Evolutionary conservation across 2,329 filamentous ascomycete species (phyloP).

Genomic region (Fusarium scirpi): DNA sequence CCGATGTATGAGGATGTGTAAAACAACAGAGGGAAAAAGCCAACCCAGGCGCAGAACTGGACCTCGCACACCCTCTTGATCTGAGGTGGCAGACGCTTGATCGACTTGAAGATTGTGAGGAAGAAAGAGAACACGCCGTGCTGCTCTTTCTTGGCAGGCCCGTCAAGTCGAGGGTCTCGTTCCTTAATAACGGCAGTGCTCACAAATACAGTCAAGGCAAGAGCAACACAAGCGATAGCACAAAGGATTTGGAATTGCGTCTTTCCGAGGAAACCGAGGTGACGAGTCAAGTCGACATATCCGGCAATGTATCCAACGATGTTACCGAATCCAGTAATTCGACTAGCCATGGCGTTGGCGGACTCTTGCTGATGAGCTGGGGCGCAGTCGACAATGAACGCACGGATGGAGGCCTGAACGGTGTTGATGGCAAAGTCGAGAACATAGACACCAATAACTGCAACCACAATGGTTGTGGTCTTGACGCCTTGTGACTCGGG

Average conservation of each 20-base stretch:
- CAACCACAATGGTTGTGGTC: constrained; percentile 77
- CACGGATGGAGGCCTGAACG: constrained; percentile 91
- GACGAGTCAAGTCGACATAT: constrained; percentile 80
- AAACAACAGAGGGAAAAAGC: constrained; percentile 95
- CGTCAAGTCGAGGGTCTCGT: constrained; percentile 81
- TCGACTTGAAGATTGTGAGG: constrained; percentile 78
- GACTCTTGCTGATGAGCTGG: constrained; percentile 93
- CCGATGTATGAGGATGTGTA: constrained; percentile 96
- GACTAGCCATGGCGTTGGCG: constrained; percentile 94
- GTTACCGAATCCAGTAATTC: constrained; percentile 87
- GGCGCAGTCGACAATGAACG: constrained; percentile 93
- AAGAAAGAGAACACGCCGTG: constrained; percentile 84
- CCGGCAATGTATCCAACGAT: constrained; percentile 91
- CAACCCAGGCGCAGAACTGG: constrained; percentile 90
- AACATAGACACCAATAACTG: constrained; percentile 88
- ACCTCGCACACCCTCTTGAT: constrained; percentile 84
- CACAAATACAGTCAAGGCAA: constrained; percentile 76
- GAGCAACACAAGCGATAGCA: constrained; percentile 81
- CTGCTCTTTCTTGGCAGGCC: constrained; percentile 68
- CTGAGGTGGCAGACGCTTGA: constrained; percentile 82
- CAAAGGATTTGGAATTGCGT: constrained; percentile 95
- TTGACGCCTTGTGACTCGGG: constrained; percentile 73
- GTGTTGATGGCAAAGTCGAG: constrained; percentile 97
- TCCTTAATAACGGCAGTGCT: constrained; percentile 79
- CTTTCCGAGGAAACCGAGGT: constrained; percentile 83